phyloP scores from a whole-genome alignment of 257 asterid species.

The Ilex asprella region DNA sequence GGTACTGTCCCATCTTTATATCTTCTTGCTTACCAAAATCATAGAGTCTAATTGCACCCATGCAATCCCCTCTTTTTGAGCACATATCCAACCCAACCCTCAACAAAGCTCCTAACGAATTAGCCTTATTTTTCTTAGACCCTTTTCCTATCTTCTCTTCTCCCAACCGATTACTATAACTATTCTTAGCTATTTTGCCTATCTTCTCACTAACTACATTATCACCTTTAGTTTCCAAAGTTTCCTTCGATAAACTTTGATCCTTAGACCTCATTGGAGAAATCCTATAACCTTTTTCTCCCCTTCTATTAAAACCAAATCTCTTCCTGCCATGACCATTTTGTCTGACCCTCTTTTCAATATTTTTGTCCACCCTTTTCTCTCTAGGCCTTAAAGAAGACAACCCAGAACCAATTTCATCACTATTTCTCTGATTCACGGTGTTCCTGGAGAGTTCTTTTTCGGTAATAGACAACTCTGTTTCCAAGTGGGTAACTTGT shows the following conservation, averaged over 20 bases:
- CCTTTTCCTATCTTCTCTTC: constrained; percentile 28
- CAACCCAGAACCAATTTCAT: constrained; percentile 32
- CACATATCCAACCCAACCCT: constrained; percentile 67
- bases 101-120: constrained; percentile 28
- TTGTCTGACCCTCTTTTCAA: constrained; percentile 37
- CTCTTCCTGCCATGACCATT: constrained; percentile 39
- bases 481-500: constrained; percentile 30
- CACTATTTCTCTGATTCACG: constrained; percentile 7
- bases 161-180: constrained; percentile 9
- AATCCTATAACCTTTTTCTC: constrained; percentile 19
- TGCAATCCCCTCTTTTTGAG: constrained; percentile 72
- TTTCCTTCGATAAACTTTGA: constrained; percentile 13
- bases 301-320: constrained; percentile 20
- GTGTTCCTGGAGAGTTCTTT: constrained; percentile 24
- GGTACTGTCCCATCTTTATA: constrained; percentile 52
- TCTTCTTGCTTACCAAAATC: constrained; percentile 54
- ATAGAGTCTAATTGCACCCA: constrained; percentile 57
- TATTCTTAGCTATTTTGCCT: not conserved
- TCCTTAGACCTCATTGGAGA: constrained; percentile 25
- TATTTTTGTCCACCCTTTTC: constrained; percentile 13
- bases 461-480: constrained; percentile 14
- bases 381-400: constrained; percentile 24
- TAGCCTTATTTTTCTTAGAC: constrained; percentile 38
- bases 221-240: constrained; percentile 11
- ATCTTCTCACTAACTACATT: constrained; percentile 10